phyloP scores from a whole-genome alignment of 768 basidiomycete genomes.

The Leucocoprinus leucothites region DNA sequence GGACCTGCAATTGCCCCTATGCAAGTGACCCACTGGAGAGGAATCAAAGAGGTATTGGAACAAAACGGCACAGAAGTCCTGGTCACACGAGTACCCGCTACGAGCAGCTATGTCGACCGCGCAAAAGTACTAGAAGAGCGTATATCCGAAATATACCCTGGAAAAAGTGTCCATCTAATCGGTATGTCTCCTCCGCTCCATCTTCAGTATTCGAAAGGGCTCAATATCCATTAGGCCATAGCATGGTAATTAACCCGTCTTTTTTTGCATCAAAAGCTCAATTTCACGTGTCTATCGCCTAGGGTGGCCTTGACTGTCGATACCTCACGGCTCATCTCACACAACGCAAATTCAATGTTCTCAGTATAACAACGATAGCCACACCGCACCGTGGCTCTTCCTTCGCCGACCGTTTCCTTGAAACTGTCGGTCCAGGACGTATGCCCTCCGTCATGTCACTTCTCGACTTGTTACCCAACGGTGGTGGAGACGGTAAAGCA shows the following conservation, averaged over 20 bases:
- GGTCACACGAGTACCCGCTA: slow-evolving; percentile 92
- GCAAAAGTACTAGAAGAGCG: slow-evolving; percentile 86
- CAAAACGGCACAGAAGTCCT: slow-evolving; percentile 87
- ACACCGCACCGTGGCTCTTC: slow-evolving; percentile 93
- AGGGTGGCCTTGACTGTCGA: slow-evolving; percentile 91
- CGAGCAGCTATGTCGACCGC: slow-evolving; percentile 82
- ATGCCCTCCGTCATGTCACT: slow-evolving; percentile 70
- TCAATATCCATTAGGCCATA: slow-evolving; percentile 51
- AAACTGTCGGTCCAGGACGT: slow-evolving; percentile 60
- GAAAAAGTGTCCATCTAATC: slow-evolving; percentile 84
- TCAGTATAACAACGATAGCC: slow-evolving; percentile 91
- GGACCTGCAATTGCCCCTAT: slow-evolving; percentile 74
- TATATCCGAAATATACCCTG: slow-evolving; percentile 79
- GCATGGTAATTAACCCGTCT: slow-evolving; percentile 47
- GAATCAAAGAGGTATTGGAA: slow-evolving; percentile 90
- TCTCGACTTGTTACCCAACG: slow-evolving; percentile 83
- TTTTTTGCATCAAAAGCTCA: not conserved
- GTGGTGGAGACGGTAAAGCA: slow-evolving; percentile 92
- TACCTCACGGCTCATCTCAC: slow-evolving; percentile 81
- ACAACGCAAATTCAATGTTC: slow-evolving; percentile 71
- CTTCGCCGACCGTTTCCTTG: slow-evolving; percentile 90
- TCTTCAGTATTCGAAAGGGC: not conserved
- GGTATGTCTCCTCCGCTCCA: slow-evolving; percentile 34
- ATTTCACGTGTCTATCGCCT: not conserved
- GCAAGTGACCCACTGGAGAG: slow-evolving; percentile 94